phyloP scores from a whole-genome alignment of 2,329 filamentous ascomycete species.

The Cryphonectria carpinicola region DNA sequence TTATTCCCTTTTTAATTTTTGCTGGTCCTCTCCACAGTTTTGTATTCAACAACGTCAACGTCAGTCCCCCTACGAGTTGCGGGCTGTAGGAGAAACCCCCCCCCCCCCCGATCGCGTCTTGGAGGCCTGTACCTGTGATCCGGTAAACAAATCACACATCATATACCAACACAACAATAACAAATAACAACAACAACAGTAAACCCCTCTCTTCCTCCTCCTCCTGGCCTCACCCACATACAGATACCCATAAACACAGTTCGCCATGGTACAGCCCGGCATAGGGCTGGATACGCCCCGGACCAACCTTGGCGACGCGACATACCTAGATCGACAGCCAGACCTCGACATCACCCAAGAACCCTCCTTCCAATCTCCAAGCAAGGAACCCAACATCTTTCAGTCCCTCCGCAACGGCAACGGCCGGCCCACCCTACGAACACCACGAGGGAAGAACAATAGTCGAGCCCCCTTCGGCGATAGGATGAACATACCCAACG shows the following conservation, averaged over 20 bases:
- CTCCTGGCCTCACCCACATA: too few relatives aligned
- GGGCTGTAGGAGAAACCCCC: neutral
- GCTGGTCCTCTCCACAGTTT: conserved; percentile 19
- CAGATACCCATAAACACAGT: conserved; percentile 2
- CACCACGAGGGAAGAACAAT: conserved; percentile 63
- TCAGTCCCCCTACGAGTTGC: conserved; percentile 17
- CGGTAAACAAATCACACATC: neutral
- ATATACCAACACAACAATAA: neutral
- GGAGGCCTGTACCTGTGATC: neutral
- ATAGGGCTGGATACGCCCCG: conserved; percentile 80
- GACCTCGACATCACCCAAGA: conserved; percentile 87
- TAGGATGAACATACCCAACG: conserved; percentile 70
- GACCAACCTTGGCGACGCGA: conserved; percentile 82
- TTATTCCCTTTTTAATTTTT: conserved; percentile 8
- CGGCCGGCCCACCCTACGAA: conserved; percentile 64
- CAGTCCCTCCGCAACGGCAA: conserved; percentile 71
- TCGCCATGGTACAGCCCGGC: conserved; percentile 67
- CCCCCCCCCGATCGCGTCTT: conserved; percentile 20
- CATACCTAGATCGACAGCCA: conserved; percentile 70
- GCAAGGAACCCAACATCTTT: conserved; percentile 76
- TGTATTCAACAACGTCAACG: conserved; percentile 18
- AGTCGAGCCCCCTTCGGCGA: conserved; percentile 69
- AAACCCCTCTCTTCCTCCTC: neutral
- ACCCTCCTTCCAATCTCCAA: conserved; percentile 82
- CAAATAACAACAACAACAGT: conserved; percentile 1